Base-by-base conservation (phyloP, 1,284 basidiomycete species). In the Ustilago sp. region DNA sequence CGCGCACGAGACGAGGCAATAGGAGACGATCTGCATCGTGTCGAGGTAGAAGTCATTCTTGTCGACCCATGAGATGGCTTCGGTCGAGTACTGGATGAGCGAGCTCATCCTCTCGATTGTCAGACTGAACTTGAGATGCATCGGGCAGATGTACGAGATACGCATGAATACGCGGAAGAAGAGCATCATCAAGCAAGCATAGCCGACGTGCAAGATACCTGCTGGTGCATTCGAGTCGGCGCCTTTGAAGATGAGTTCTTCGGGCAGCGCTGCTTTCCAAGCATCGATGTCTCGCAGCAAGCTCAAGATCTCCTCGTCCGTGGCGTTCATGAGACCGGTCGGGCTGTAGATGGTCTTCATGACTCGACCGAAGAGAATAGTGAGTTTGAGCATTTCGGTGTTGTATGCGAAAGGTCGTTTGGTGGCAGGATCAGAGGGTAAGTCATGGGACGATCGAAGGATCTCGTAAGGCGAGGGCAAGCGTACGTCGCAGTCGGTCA, bases 321-420 rank as follows among this genome's bases (percentile, higher is more conserved):
- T 83, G 9, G 81, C 77, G 48, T 83, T 83, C 82, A 83, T 83
- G 50, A 83, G 67, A 23, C 82, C 82, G 8, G 82, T 82, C 8
- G 82, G 82, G 71, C 77, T 80, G 78, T 83, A 83, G 66, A 83
- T 82, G 56, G 81, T 83, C 77, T 83, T 83, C 80, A 83, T 80
- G 39, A 83, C 81, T 12, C 82, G 73, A 28, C 82, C 82, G 54
- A 83, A 83, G n/a, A 83, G 73, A 47, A 83, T 83, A 59, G 75
- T 74, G 43, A 83, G 71, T 67, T 83, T 83, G 68, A 83, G 77
- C 81, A 83, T 81, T 59, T 83, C 82, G 48, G 81, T 83, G 56
- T 83, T 83, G 75, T 77, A 83, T 6, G 77, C 79, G 38, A 83
- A 83, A 2, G 81, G 81, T 11, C 73, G 79, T 35, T 82, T 74